These are phyloP conservation scores for Annona squamosa DNA, from an alignment of 164 flowering plant genomes.

Conservation along the genomic window DNA sequence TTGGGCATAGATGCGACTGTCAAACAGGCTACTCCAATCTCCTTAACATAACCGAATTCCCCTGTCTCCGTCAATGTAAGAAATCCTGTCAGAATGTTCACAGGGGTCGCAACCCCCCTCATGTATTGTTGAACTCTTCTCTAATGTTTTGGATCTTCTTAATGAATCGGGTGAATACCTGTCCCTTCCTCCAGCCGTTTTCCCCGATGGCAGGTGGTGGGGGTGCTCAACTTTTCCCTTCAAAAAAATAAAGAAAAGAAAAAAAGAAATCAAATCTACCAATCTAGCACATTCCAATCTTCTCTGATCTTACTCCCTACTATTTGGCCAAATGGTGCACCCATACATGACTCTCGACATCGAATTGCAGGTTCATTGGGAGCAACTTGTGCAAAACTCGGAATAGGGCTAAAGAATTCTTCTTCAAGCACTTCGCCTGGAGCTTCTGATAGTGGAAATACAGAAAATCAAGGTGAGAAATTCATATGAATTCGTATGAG, in stretches of 20 bases:
- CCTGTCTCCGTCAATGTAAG: background rate
- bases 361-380: background rate
- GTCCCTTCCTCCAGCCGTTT: no score
- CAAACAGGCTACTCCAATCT: background rate
- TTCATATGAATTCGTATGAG: background rate
- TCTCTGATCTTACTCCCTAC: background rate
- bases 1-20: background rate
- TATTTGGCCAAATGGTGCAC: background rate
- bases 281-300: background rate
- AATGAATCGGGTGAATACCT: no score
- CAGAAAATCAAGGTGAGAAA: background rate
- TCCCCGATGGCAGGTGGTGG: no score
- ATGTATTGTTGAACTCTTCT: no score
- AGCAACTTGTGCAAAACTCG: background rate
- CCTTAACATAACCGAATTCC: background rate
- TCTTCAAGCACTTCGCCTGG: background rate
- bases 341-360: background rate
- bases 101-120: no score
- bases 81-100: background rate
- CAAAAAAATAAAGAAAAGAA: no score
- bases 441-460: background rate
- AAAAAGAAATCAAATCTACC: no score
- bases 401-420: background rate
- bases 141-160: no score
- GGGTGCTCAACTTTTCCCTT: no score